Conservation (phyloP, 352 stramenopile species). For the Lagenidium giganteum region DNA sequence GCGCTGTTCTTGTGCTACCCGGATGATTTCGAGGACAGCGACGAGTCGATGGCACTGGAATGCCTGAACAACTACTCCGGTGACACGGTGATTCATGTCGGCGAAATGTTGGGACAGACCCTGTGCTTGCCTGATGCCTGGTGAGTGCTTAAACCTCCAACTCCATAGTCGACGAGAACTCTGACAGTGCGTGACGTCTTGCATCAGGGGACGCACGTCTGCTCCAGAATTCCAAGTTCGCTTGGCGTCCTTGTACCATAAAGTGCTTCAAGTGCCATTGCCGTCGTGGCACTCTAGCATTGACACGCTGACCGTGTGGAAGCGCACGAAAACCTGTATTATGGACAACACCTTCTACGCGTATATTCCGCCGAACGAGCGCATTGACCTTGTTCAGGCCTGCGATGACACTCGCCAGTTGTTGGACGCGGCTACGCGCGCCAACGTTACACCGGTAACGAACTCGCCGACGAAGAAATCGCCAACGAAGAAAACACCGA, state of each 20-base stretch:
- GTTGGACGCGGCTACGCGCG: conserved; percentile 18
- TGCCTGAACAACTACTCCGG: conserved; percentile 90
- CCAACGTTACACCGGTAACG: too few species aligned
- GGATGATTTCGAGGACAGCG: conserved; percentile 87
- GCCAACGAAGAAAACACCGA: too few species aligned
- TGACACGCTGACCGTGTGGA: conserved; percentile 93
- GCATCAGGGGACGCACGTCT: conserved; percentile 90
- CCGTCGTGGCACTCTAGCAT: conserved; percentile 92
- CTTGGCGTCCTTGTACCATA: conserved; percentile 91
- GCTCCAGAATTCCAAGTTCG: conserved; percentile 90
- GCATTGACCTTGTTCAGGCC: conserved; percentile 56
- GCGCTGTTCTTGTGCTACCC: conserved; percentile 93
- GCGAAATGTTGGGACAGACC: conserved; percentile 90
- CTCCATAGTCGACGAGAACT: too few species aligned
- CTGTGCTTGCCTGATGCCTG: conserved; percentile 86
- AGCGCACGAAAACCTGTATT: conserved; percentile 88
- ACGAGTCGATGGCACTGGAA: conserved; percentile 85
- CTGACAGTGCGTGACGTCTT: too few species aligned
- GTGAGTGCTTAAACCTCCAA: conserved; percentile 18
- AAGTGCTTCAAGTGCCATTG: conserved; percentile 87
- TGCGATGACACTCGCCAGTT: conserved; percentile 69
- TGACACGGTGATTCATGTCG: conserved; percentile 91
- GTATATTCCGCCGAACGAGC: conserved; percentile 70
- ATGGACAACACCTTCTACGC: conserved; percentile 78
- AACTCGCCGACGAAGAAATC: neutral